These are phyloP conservation scores for Bretziella fagacearum DNA, from an alignment of 2,329 filamentous ascomycete genomes.

Conservation along the genomic window DNA sequence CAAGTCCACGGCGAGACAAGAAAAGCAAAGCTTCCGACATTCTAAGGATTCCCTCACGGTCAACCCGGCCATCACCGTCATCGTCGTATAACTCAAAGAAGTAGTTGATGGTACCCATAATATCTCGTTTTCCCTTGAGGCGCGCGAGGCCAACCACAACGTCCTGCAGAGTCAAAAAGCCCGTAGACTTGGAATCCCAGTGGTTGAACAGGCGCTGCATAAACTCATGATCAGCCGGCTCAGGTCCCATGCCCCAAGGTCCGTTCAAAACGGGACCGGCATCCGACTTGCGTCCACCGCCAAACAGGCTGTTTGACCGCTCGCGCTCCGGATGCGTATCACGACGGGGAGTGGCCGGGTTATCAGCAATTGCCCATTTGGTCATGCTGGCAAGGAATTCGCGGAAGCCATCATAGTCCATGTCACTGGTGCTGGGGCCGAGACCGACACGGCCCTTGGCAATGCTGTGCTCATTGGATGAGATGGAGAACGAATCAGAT, in stretches of 20 bases:
- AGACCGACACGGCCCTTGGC: slow-evolving; percentile 79
- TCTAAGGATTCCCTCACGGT: slow-evolving; percentile 81
- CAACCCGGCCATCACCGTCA: slow-evolving; percentile 74
- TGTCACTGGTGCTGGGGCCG: slow-evolving; percentile 74
- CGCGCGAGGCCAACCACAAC: slow-evolving; percentile 80
- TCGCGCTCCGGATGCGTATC: slow-evolving; percentile 33
- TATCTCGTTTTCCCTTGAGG: slow-evolving; percentile 85
- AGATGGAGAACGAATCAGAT: slow-evolving; percentile 19
- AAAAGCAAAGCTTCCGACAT: slow-evolving; percentile 93
- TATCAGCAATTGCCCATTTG: slow-evolving; percentile 85
- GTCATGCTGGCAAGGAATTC: slow-evolving; percentile 82
- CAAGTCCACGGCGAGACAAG: slow-evolving; percentile 72
- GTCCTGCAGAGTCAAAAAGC: slow-evolving; percentile 72
- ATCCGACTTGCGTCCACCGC: slow-evolving; percentile 33
- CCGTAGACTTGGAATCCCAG: slow-evolving; percentile 68
- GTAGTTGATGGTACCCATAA: slow-evolving; percentile 95
- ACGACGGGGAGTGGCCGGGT: slow-evolving; percentile 43
- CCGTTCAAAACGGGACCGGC: slow-evolving; percentile 25
- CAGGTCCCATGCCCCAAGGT: slow-evolving; percentile 39
- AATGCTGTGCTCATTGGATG: slow-evolving; percentile 25
- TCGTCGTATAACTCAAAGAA: slow-evolving; percentile 98
- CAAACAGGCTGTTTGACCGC: slow-evolving; percentile 39
- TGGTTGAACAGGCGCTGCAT: slow-evolving; percentile 70
- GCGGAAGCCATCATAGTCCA: slow-evolving; percentile 94
- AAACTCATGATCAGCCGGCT: slow-evolving; percentile 87